Evolutionary conservation across 768 basidiomycete species (phyloP).

Genomic region (Hemileccinum impolitum): DNA sequence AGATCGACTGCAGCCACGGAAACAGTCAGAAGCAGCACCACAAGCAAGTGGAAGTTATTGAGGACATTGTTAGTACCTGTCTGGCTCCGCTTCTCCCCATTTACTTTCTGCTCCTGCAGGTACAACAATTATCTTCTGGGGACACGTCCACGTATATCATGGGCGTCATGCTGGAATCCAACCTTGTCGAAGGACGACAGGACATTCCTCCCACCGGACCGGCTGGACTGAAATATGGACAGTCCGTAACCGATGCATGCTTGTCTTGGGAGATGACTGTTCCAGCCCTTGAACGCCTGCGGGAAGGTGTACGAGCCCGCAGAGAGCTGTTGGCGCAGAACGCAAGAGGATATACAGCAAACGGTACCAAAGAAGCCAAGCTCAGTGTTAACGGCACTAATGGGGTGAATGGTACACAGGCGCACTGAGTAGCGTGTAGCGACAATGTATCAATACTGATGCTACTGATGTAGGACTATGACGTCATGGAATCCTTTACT

Average conservation of each 20-base stretch:
- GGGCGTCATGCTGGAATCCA: slow-evolving; percentile 96
- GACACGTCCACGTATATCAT: slow-evolving; percentile 75
- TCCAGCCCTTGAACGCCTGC: slow-evolving; percentile 74
- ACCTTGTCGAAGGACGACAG: slow-evolving; percentile 84
- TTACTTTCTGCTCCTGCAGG: slow-evolving; percentile 40
- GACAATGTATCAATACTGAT: not conserved
- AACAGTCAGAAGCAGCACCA: slow-evolving; percentile 91
- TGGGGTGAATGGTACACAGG: slow-evolving; percentile 17
- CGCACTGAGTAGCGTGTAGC: not conserved
- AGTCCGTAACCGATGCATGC: slow-evolving; percentile 87
- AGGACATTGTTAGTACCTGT: slow-evolving; percentile 67
- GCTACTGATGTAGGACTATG: not conserved
- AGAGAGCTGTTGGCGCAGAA: slow-evolving; percentile 44
- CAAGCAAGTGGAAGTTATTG: slow-evolving; percentile 85
- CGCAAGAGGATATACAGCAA: slow-evolving; percentile 12
- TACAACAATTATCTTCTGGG: slow-evolving; percentile 64
- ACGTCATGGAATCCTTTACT: slow-evolving; percentile 3
- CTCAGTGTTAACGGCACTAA: slow-evolving; percentile 14
- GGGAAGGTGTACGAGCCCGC: slow-evolving; percentile 84
- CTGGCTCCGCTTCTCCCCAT: not conserved
- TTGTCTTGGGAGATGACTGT: slow-evolving; percentile 89
- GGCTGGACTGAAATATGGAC: slow-evolving; percentile 72
- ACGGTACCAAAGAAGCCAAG: slow-evolving; percentile 10
- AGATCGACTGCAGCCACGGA: slow-evolving; percentile 97
- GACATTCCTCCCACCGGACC: slow-evolving; percentile 75